Percentiles rank a stretch among this genome's conserved stretches.
phyloP scores from a whole-genome alignment of 1,284 basidiomycete species.

The Retiboletus fuscus region DNA sequence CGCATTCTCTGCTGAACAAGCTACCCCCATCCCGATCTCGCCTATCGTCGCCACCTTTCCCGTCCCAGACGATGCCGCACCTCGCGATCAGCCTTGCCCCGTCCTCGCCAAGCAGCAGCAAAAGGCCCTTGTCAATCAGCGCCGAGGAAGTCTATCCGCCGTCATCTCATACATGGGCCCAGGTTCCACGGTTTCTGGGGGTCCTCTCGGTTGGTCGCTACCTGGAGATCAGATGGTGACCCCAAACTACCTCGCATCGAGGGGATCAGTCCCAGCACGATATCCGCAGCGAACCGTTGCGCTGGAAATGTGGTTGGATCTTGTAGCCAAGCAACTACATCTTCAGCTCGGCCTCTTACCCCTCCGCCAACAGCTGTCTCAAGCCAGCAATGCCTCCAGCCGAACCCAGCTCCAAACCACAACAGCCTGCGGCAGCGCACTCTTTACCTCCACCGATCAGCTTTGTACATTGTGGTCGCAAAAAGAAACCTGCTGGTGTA shows the following conservation, averaged over 20 bases:
- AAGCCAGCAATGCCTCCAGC: slow-evolving; percentile 35
- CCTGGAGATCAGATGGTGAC: slow-evolving; percentile 47
- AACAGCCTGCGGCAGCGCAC: slow-evolving; percentile 32
- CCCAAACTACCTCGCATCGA: slow-evolving; percentile 45
- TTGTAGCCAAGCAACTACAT: slow-evolving; percentile 35
- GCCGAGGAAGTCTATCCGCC: slow-evolving; percentile 68
- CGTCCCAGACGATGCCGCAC: slow-evolving; percentile 67
- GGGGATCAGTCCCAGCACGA: slow-evolving; percentile 54
- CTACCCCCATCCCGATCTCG: slow-evolving; percentile 68
- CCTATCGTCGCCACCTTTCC: slow-evolving; percentile 74
- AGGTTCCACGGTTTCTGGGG: slow-evolving; percentile 36
- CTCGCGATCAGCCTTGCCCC: slow-evolving; percentile 71
- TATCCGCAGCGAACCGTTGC: slow-evolving; percentile 43
- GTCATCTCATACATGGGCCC: slow-evolving; percentile 47
- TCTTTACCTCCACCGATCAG: slow-evolving; percentile 75
- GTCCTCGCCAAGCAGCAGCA: slow-evolving; percentile 77
- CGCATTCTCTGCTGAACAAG: slow-evolving; percentile 54
- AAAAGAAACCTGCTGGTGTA: slow-evolving; percentile 81
- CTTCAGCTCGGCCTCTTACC: slow-evolving; percentile 39
- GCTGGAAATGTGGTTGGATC: slow-evolving; percentile 43
- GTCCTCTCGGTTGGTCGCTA: slow-evolving; percentile 39
- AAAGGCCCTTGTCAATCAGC: slow-evolving; percentile 75
- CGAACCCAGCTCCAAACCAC: slow-evolving; percentile 36
- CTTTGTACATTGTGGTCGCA: slow-evolving; percentile 72
- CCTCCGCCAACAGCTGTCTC: slow-evolving; percentile 46